These are phyloP conservation scores for Aspergillus awamori DNA, from an alignment of 2,329 filamentous ascomycete genomes.

Conservation along the genomic window DNA sequence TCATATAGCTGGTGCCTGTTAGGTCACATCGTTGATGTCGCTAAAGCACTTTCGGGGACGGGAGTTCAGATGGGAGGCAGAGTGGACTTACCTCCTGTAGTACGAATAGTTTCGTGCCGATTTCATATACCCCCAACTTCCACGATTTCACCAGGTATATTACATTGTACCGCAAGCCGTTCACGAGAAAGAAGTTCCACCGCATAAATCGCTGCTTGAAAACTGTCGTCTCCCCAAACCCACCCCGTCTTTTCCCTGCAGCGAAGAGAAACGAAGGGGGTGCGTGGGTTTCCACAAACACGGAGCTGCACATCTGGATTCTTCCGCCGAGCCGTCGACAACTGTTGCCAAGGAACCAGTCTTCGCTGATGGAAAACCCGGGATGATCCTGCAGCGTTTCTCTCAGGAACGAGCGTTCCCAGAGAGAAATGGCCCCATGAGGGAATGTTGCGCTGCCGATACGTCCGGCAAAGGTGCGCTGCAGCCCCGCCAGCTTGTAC, in stretches of 20 bases:
- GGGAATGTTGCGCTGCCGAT: conserved; percentile 54
- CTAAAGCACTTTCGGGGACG: neutral
- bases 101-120: conserved; percentile 55
- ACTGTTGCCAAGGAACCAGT: conserved; percentile 58
- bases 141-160: conserved; percentile 51
- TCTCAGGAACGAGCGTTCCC: conserved; percentile 52
- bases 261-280: conserved; percentile 47
- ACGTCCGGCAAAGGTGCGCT: conserved; percentile 48
- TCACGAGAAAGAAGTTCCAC: conserved; percentile 58
- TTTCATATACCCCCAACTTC: conserved; percentile 53
- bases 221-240: conserved; percentile 58
- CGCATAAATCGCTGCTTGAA: conserved; percentile 54
- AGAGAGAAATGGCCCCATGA: conserved; percentile 55
- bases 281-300: conserved; percentile 57
- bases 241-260: conserved; percentile 47
- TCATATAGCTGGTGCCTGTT: conserved; percentile 47
- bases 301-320: conserved; percentile 53
- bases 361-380: conserved; percentile 54
- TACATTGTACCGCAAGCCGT: conserved; percentile 53
- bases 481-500: conserved; percentile 55
- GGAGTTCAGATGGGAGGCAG: too few relatives aligned
- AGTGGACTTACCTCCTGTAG: conserved; percentile 45
- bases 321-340: conserved; percentile 49
- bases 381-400: conserved; percentile 53
- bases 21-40: neutral